A percentile compares a stretch with the other conserved stretches of the same genome.
Evolutionary conservation across 495 filamentous ascomycete species (phyloP).

Genomic region (Neurospora tetrasperma): DNA sequence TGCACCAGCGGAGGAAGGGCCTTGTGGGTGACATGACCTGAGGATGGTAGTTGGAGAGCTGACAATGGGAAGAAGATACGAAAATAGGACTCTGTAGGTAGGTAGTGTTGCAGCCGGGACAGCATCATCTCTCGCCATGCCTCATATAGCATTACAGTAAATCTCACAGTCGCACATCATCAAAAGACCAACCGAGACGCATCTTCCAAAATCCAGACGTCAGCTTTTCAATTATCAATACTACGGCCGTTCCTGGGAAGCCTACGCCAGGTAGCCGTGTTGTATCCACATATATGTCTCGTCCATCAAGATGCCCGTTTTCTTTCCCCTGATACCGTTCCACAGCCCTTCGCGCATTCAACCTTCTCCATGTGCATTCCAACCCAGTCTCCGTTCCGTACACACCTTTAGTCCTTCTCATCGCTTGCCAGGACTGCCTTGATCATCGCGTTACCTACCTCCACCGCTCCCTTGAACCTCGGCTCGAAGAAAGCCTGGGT

Average conservation of each 20-base stretch:
- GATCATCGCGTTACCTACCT: constrained; percentile 93
- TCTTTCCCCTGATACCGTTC: background rate
- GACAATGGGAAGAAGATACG: background rate
- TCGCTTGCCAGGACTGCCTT: constrained; percentile 77
- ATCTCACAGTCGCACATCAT: background rate
- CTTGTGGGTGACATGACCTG: background rate
- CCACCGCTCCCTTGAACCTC: constrained; percentile 72
- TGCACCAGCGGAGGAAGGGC: background rate
- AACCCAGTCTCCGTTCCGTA: background rate
- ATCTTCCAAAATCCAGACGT: background rate
- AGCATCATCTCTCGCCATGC: background rate
- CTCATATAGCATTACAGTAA: background rate
- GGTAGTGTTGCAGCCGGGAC: background rate
- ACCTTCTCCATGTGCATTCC: background rate
- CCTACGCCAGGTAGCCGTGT: background rate
- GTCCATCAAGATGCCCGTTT: background rate
- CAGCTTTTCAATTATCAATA: background rate
- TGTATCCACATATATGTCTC: background rate
- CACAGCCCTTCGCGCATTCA: background rate
- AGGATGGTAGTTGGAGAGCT: background rate
- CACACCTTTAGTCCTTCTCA: constrained; percentile 16
- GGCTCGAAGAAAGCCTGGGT: constrained; percentile 88
- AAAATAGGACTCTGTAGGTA: background rate
- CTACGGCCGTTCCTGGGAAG: background rate
- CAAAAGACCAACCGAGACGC: background rate